Base-by-base conservation (phyloP, 2,329 filamentous ascomycete species). In the Sporothrix curviconia region DNA sequence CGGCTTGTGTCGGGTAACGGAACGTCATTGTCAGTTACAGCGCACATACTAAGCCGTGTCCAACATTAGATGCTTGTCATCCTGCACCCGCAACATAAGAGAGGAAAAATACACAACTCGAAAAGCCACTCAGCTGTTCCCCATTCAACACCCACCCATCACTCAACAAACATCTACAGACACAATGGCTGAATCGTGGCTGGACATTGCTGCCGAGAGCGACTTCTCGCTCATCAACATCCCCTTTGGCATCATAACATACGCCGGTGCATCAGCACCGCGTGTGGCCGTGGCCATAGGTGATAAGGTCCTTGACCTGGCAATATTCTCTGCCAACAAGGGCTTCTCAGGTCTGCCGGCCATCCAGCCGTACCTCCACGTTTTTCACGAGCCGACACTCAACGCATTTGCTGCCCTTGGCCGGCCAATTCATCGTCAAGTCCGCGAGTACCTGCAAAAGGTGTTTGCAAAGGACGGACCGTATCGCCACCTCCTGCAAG, bases 201-300 rank as follows among this genome's bases (percentile, higher is more conserved):
- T 59, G 7, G 30, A 24, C 11, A 52, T 59, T 4, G 15, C 47
- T 2, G 4, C 53, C 7, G 49, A 34, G 19, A 43, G 54, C 34
- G 58, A 57, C 24, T 59, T 59, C 30, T 59, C 58, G 11, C 40
- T 59, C 7, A 55, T 46, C 15, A 59, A 59, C 17, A 30, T 59
- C 19, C 58, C 58, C 7, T 59, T 56, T 46, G 58, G 58, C 58
- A 47, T 59, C 42, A 25, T 59, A 28, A 56, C 32, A 14, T 25
- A 24, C 12, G 24, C 24, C 3, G n/a, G 43, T 15, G n/a, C 39
- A 25, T 17, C 44, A 3, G 9, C 9, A 17, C 55, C 47, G 3
- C 50, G 56, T 3, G 17, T 24, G 1, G 58, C 39, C 4, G 42
- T 56, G 7, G 58, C 58, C 15, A 14, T 59, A 2, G 54, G 58